Evolutionary conservation across 1,139 yeast genomes (phyloP).

Genomic region (Casaregolazyma lundiana): DNA sequence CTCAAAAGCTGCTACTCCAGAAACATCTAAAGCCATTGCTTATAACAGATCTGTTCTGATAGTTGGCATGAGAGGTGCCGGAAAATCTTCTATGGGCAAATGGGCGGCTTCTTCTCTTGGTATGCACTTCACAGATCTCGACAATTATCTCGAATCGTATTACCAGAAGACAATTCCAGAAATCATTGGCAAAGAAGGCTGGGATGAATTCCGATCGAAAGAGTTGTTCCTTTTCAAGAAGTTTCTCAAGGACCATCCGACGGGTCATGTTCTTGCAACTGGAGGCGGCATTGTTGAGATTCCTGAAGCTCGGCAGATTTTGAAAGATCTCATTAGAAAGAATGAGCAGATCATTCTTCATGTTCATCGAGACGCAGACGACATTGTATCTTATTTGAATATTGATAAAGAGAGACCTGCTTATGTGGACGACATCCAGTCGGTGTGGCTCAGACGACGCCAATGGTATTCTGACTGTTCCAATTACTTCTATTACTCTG

Average conservation of each 20-base stretch:
- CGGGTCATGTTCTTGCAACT: conserved; percentile 74
- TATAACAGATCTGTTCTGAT: conserved; percentile 62
- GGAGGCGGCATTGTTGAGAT: conserved; percentile 97
- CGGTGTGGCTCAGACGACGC: conserved; percentile 83
- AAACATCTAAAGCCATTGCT: conserved; percentile 25
- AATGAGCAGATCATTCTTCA: conserved; percentile 77
- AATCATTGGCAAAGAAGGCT: conserved; percentile 64
- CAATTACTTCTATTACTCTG: conserved; percentile 67
- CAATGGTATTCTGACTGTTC: conserved; percentile 77
- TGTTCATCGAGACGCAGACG: conserved; percentile 80
- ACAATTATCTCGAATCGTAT: conserved; percentile 59
- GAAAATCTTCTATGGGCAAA: conserved; percentile 80
- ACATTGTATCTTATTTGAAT: conserved; percentile 68
- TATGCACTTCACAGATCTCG: conserved; percentile 73
- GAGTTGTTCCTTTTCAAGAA: conserved; percentile 61
- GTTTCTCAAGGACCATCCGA: conserved; percentile 43
- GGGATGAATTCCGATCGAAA: conserved; percentile 76
- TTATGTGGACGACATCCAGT: conserved; percentile 61
- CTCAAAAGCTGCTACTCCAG: conserved; percentile 4
- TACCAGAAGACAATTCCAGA: conserved; percentile 57
- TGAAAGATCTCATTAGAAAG: conserved; percentile 48
- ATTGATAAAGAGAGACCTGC: conserved; percentile 87
- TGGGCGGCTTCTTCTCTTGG: conserved; percentile 75
- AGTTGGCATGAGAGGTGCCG: conserved; percentile 98
- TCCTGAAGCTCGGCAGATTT: conserved; percentile 55